Percentiles rank a stretch among this genome's conserved stretches.
Evolutionary conservation across 2,329 filamentous ascomycete genomes (phyloP).

Genomic region (Arthroderma sp.): DNA sequence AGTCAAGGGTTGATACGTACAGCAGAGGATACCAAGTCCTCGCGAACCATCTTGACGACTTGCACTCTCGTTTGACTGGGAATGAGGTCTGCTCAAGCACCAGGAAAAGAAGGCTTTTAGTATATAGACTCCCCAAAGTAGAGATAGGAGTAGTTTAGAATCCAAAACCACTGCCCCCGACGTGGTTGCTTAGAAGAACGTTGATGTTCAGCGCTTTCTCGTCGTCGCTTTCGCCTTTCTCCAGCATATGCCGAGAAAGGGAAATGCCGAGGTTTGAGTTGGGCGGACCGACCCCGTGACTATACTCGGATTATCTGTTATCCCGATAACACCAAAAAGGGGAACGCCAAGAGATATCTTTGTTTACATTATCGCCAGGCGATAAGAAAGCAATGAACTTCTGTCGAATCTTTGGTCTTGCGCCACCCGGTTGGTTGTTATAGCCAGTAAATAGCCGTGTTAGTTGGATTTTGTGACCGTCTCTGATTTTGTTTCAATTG

Average conservation of each 20-base stretch:
- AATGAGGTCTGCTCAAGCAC: not conserved
- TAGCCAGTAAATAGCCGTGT: no score
- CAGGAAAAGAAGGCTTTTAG: not conserved
- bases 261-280: conserved; percentile 1
- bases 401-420: no score
- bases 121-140: no score
- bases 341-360: not conserved
- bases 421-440: no score
- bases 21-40: conserved; percentile 80
- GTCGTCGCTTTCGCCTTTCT: not conserved
- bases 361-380: not conserved
- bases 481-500: no score
- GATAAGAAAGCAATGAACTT: not conserved
- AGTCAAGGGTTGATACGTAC: conserved; percentile 34
- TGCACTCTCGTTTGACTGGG: not conserved
- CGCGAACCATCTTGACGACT: conserved; percentile 63
- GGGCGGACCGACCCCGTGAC: not conserved
- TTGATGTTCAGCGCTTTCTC: not conserved
- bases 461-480: no score
- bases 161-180: no score
- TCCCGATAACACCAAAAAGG: not conserved
- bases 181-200: no score
- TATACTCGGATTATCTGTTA: not conserved
- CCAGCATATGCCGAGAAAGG: not conserved
- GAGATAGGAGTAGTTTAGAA: no score